Conservation (phyloP, 1,139 yeast genomes). For the Arxiozyma bovina region DNA sequence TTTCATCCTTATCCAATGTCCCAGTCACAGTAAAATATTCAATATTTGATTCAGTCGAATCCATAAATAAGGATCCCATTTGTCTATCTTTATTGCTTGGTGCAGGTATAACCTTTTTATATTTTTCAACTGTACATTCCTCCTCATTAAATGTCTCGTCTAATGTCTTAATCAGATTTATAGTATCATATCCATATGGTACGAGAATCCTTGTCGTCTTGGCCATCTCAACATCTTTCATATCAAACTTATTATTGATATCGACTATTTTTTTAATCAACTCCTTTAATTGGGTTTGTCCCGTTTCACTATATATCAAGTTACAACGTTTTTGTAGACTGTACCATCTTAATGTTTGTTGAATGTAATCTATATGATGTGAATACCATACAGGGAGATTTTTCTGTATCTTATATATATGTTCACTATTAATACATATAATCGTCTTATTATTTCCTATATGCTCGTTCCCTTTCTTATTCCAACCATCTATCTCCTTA, state of each 20-base stretch:
- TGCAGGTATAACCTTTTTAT: not conserved
- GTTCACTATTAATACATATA: constrained; percentile 12
- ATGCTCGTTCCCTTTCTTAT: not conserved
- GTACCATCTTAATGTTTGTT: constrained; percentile 17
- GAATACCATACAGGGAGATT: constrained; percentile 16
- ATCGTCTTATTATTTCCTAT: constrained; percentile 5
- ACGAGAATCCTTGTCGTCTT: constrained; percentile 37
- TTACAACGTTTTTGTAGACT: constrained; percentile 11
- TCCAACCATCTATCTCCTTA: constrained; percentile 3
- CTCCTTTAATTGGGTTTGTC: not conserved
- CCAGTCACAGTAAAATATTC: not conserved
- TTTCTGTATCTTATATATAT: constrained; percentile 14
- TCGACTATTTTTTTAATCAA: not conserved
- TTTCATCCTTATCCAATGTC: too few species aligned
- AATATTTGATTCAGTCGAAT: not conserved
- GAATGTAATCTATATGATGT: constrained; percentile 18
- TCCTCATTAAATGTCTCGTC: constrained; percentile 28
- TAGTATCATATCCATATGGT: constrained; percentile 45
- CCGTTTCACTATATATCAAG: constrained; percentile 12
- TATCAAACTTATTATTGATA: constrained; percentile 8
- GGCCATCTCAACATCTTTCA: constrained; percentile 18
- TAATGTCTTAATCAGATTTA: constrained; percentile 41
- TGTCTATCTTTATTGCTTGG: not conserved
- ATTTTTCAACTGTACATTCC: not conserved
- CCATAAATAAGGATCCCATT: not conserved